Percentiles rank a stretch among this genome's conserved stretches.
These are phyloP conservation scores for Scheffersomyces stambukii DNA, from an alignment of 1,139 yeast species.

Conservation along the genomic window DNA sequence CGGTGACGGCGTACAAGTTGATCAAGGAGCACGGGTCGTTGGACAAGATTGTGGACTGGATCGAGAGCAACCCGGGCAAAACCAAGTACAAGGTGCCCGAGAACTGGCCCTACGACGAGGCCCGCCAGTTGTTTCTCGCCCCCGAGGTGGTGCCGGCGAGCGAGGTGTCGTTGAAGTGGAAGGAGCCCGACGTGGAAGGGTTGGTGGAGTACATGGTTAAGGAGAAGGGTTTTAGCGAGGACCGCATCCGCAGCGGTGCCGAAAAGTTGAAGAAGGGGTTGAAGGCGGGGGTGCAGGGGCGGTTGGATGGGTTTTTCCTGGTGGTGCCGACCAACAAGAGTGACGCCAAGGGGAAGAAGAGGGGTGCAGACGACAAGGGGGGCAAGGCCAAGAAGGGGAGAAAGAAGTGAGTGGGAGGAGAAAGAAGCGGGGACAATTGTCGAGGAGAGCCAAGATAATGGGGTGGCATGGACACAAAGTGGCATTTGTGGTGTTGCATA, in stretches of 20 bases:
- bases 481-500: no score
- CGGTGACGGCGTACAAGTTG: conserved; percentile 85
- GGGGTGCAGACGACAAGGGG: conserved; percentile 18
- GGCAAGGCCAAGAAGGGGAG: conserved; percentile 16
- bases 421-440: background rate
- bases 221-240: conserved; percentile 86
- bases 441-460: no score
- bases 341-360: conserved; percentile 18
- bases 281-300: conserved; percentile 83
- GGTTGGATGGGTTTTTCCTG: conserved; percentile 87
- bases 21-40: conserved; percentile 81
- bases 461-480: no score
- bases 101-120: conserved; percentile 90
- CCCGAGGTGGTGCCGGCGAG: conserved; percentile 72
- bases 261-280: conserved; percentile 79
- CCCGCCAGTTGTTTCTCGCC: conserved; percentile 71
- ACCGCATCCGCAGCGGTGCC: conserved; percentile 83
- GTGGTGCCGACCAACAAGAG: conserved; percentile 54
- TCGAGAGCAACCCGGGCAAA: conserved; percentile 55
- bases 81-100: conserved; percentile 84
- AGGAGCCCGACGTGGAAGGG: conserved; percentile 74
- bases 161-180: conserved; percentile 70
- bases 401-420: conserved; percentile 6
- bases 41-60: conserved; percentile 68
- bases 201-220: conserved; percentile 67